Evolutionary conservation across 2,329 filamentous ascomycete genomes (phyloP).

Genomic region (Pyrenophora tritici-repentis): DNA sequence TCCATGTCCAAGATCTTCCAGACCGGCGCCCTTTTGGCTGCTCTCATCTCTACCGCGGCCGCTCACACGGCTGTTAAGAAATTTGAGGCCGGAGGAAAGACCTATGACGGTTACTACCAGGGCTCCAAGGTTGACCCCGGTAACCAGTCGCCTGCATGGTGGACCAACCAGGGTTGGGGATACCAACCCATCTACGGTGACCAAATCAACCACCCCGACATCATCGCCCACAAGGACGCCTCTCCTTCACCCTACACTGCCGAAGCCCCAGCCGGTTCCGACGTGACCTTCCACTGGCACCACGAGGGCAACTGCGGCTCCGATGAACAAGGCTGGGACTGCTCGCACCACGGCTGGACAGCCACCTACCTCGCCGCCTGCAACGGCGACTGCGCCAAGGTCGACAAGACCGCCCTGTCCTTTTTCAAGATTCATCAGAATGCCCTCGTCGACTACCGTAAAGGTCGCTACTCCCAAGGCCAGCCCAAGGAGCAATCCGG

Average conservation of each 20-base stretch:
- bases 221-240: conserved; percentile 42
- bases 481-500: conserved; percentile 28
- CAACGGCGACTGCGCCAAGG: conserved; percentile 41
- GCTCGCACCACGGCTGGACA: conserved; percentile 43
- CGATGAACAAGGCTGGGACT: conserved; percentile 40
- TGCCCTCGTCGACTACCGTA: conserved; percentile 34
- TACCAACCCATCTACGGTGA: conserved; percentile 36
- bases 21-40: conserved; percentile 34
- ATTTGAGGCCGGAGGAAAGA: conserved; percentile 33
- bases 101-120: conserved; percentile 37
- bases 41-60: conserved; percentile 30
- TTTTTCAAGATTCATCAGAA: conserved; percentile 45
- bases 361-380: conserved; percentile 39
- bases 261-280: conserved; percentile 32
- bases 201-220: conserved; percentile 33
- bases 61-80: conserved; percentile 38
- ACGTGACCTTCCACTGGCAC: conserved; percentile 42
- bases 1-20: conserved; percentile 37
- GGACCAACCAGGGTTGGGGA: conserved; percentile 42
- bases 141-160: conserved; percentile 40
- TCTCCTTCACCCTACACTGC: conserved; percentile 37
- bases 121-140: conserved; percentile 31
- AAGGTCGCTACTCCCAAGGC: conserved; percentile 33
- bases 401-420: conserved; percentile 35
- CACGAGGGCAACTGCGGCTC: conserved; percentile 32